Base-by-base conservation (phyloP, 495 filamentous ascomycete genomes). In the Hypoxylon perforatum region DNA sequence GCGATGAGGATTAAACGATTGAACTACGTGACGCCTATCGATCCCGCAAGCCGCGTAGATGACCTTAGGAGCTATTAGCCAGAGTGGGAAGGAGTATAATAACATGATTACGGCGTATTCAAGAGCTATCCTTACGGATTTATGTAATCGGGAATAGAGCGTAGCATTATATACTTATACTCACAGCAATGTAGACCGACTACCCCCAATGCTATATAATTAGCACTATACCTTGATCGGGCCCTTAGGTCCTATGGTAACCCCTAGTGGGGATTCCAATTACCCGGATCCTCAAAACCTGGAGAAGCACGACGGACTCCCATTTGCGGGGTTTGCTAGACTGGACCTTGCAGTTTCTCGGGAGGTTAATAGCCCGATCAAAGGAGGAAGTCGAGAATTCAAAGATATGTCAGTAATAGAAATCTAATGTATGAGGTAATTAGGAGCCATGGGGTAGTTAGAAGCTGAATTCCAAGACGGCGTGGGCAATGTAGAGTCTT, bases 1-100 rank as follows among this genome's bases (percentile, higher is more conserved):
- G 22, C 78, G 78, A 36, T 65, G 71, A 36, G 79, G 76, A 41
- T 80, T 82, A 66, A 81, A 80, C n/a, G 72, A 70, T 35, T 63
- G 74, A 35, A 82, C 75, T 2, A 81, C 71, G 53, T 69, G 59
- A 45, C 70, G 60, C 17, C 78, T 72, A 47, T 78, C 59, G 57
- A 73, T 76, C 42, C 52, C 52, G 22, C 71, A 47, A 28, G 71
- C 49, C 28, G 56, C 73, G 54, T 47, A 52, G 28, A 56, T 38
- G 22, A 44, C 61, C n/a, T 42, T 18, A 11, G 64, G 61, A 38
- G 50, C 35, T 23, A 19, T 21, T 14, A 64, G 33, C 1, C 45
- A 51, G 42, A 57, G 12, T 4, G 39, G 57, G 38, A 69, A 19
- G 23, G 54, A 36, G 1, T 14, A 55, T n/a, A 55, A 17, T 7